A percentile compares a stretch with the other conserved stretches of the same genome.
These are phyloP conservation scores for Boletus semigastroideus DNA, from an alignment of 1,284 basidiomycete genomes.

Conservation along the genomic window DNA sequence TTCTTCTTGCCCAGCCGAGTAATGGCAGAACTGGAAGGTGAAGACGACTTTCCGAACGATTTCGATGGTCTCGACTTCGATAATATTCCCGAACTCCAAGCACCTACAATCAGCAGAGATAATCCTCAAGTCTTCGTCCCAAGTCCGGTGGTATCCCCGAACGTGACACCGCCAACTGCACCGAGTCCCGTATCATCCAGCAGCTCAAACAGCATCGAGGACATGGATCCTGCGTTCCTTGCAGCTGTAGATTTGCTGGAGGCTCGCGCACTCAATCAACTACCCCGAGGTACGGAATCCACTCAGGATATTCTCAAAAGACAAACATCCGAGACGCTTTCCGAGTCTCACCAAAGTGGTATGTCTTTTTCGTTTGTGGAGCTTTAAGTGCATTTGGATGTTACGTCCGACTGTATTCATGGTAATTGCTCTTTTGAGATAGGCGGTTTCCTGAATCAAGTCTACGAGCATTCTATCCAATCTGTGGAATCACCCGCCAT, in stretches of 20 bases:
- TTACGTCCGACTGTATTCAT: neutral
- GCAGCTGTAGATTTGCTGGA: conserved; percentile 44
- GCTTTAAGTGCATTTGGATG: neutral
- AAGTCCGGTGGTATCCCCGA: neutral
- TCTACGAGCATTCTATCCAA: neutral
- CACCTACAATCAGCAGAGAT: conserved; percentile 17
- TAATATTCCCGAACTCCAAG: conserved; percentile 36
- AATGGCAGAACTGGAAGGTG: conserved; percentile 28
- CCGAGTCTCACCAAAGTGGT: conserved; percentile 10
- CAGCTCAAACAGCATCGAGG: conserved; percentile 33
- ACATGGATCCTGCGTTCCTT: conserved; percentile 35
- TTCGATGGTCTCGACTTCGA: conserved; percentile 39
- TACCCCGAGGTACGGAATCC: conserved; percentile 10
- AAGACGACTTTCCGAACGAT: conserved; percentile 44
- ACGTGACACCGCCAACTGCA: neutral
- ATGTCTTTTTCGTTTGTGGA: conserved; percentile 7
- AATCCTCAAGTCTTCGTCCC: conserved; percentile 1
- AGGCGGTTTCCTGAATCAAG: conserved; percentile 4
- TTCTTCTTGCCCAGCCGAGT: neutral
- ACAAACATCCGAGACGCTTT: neutral
- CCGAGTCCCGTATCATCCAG: conserved; percentile 24
- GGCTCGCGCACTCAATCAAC: conserved; percentile 19
- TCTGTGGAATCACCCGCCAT: neutral
- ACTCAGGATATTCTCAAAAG: neutral
- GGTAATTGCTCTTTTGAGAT: conserved; percentile 5